phyloP scores from a whole-genome alignment of 2,329 filamentous ascomycete species.

The Scedosporium dehoogii region DNA sequence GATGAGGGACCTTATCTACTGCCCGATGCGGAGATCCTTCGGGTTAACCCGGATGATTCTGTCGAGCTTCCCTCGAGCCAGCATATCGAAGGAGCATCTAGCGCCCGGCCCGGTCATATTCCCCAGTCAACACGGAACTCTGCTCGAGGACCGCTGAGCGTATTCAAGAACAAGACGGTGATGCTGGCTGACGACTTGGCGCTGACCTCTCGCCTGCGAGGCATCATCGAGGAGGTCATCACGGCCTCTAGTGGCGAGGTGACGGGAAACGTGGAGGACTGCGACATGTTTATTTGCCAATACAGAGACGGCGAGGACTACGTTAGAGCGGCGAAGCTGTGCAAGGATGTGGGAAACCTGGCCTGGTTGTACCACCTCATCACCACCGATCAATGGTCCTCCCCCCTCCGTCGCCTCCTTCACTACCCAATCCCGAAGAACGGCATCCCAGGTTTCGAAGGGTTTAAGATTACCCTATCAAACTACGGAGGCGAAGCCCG shows the following conservation, averaged over 20 bases:
- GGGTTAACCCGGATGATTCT: constrained; percentile 41
- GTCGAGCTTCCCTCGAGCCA: constrained; percentile 47
- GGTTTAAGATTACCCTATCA: constrained; percentile 74
- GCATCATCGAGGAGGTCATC: constrained; percentile 63
- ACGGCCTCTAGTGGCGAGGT: constrained; percentile 60
- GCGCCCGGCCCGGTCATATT: constrained; percentile 32
- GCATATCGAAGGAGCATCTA: constrained; percentile 59
- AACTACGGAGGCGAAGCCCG: constrained; percentile 95
- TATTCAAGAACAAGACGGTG: constrained; percentile 70
- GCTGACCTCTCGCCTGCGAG: constrained; percentile 55
- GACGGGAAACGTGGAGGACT: constrained; percentile 53
- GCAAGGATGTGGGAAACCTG: constrained; percentile 82
- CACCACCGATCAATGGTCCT: constrained; percentile 80
- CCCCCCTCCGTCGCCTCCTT: constrained; percentile 68
- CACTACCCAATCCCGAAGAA: constrained; percentile 78
- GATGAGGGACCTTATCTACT: constrained; percentile 78
- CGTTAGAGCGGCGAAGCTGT: constrained; percentile 59
- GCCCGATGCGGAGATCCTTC: constrained; percentile 78
- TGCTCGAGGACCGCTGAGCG: constrained; percentile 47
- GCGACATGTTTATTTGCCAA: constrained; percentile 78
- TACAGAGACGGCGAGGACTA: constrained; percentile 79
- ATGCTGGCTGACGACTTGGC: constrained; percentile 68
- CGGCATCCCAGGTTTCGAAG: constrained; percentile 70
- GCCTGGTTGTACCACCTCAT: constrained; percentile 93
- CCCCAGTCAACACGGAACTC: constrained; percentile 30